A percentile compares a stretch with the other conserved stretches of the same genome.
phyloP scores from a whole-genome alignment of 352 stramenopile genomes.

The Phytopythium mirpurense region DNA sequence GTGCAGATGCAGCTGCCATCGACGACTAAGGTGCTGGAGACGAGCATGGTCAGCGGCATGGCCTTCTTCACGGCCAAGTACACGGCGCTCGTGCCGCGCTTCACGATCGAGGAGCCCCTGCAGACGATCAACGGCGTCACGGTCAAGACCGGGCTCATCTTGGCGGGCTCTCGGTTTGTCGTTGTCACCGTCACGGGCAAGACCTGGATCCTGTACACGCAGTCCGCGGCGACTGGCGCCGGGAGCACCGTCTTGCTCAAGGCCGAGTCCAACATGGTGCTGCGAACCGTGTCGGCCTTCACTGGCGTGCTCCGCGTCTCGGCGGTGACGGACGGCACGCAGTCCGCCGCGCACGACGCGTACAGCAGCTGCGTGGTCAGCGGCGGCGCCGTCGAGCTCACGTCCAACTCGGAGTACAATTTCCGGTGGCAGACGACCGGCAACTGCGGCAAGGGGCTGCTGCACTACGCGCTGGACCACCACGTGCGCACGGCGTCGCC shows the following conservation, averaged over 20 bases:
- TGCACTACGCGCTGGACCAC: conserved; percentile 62
- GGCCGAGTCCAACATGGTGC: conserved; percentile 38
- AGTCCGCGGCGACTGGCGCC: conserved; percentile 13
- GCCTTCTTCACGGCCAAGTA: conserved; percentile 63
- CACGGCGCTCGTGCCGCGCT: conserved; percentile 37
- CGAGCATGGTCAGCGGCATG: conserved; percentile 65
- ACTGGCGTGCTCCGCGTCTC: conserved; percentile 41
- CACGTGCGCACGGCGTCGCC: conserved; percentile 44
- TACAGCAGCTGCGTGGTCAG: conserved; percentile 66
- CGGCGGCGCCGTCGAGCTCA: conserved; percentile 33
- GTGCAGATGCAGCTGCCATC: conserved; percentile 31
- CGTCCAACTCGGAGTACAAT: conserved; percentile 38
- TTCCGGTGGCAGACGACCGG: conserved; percentile 60
- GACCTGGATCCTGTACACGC: conserved; percentile 56
- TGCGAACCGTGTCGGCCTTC: conserved; percentile 28
- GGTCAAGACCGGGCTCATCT: conserved; percentile 18
- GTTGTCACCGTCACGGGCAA: conserved; percentile 45
- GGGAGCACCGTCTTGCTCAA: conserved; percentile 23
- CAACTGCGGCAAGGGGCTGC: conserved; percentile 43
- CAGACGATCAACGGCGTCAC: conserved; percentile 38
- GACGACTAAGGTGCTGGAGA: conserved; percentile 27
- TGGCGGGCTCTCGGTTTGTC: conserved; percentile 41
- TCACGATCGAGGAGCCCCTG: conserved; percentile 50
- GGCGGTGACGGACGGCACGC: conserved; percentile 25
- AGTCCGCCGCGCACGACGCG: conserved; percentile 47